Evolutionary conservation across 306 rosid species (phyloP).

Genomic region (Quercus suber): DNA sequence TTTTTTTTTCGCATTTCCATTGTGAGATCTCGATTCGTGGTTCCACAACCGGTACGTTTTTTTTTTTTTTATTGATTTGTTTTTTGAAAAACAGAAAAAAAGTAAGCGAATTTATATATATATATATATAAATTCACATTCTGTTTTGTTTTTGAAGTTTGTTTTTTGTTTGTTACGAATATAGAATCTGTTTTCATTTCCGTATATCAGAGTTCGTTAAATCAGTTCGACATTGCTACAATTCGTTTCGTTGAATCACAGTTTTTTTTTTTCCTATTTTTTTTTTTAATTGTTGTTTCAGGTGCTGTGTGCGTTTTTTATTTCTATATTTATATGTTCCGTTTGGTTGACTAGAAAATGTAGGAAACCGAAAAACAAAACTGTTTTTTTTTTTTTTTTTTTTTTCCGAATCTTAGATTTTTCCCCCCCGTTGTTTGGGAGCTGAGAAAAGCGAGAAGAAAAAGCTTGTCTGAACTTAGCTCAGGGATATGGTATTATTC

Average conservation of each 20-base stretch:
- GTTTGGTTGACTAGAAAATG: slow-evolving; percentile 22
- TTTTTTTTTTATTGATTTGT: slow-evolving; percentile 3
- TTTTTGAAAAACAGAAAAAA: no score
- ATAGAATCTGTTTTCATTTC: slow-evolving; percentile 31
- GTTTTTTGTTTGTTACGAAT: neutral
- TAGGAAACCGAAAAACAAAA: slow-evolving; percentile 2
- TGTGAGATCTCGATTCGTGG: slow-evolving; percentile 66
- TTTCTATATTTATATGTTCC: slow-evolving; percentile 15
- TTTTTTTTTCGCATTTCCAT: slow-evolving; percentile 34
- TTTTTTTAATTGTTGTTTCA: slow-evolving; percentile 2
- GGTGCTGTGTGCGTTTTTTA: neutral
- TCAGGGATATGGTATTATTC: neutral
- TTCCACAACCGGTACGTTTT: slow-evolving; percentile 43
- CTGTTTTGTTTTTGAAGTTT: no score
- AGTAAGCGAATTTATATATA: no score
- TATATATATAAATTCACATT: no score
- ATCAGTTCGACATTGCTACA: slow-evolving; percentile 33
- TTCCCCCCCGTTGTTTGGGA: slow-evolving; percentile 25
- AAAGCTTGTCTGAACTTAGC: slow-evolving; percentile 2
- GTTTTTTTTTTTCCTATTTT: slow-evolving; percentile 4
- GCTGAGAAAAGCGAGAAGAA: slow-evolving; percentile 4
- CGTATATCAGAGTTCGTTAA: slow-evolving; percentile 12
- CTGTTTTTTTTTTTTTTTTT: no score
- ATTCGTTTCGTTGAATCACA: slow-evolving; percentile 21
- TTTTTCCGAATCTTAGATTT: slow-evolving; percentile 22